These are phyloP conservation scores for Hygrophorus russula DNA, from an alignment of 768 basidiomycete genomes.

Conservation along the genomic window DNA sequence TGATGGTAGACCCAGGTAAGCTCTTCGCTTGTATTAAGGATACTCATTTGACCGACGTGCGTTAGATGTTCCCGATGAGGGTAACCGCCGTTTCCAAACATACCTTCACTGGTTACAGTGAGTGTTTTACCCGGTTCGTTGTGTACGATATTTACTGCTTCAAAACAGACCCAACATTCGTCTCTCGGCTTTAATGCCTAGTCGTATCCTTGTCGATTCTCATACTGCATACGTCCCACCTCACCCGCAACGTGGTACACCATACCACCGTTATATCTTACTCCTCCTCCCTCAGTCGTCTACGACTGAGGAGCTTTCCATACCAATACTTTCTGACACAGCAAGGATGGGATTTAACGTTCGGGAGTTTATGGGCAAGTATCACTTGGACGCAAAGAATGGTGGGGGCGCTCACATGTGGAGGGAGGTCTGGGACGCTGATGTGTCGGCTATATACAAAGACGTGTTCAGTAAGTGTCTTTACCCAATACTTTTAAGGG, in stretches of 20 bases:
- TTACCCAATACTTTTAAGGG: constrained; percentile 6
- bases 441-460: constrained; percentile 52
- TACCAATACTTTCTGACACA: constrained; percentile 33
- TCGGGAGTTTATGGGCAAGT: constrained; percentile 45
- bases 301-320: constrained; percentile 26
- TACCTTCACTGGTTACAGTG: constrained; percentile 86
- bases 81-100: constrained; percentile 49
- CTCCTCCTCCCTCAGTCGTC: constrained; percentile 65
- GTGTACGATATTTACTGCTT: neutral
- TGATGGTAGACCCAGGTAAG: constrained; percentile 81
- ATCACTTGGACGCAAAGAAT: constrained; percentile 37
- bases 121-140: constrained; percentile 15
- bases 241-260: constrained; percentile 82
- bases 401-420: constrained; percentile 81
- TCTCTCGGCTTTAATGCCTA: constrained; percentile 44
- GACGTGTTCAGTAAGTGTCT: constrained; percentile 52
- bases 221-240: constrained; percentile 82
- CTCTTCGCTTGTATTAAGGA: neutral
- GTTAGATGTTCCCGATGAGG: constrained; percentile 74
- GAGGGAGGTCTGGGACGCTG: constrained; percentile 64
- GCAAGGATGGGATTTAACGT: constrained; percentile 55
- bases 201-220: constrained; percentile 25
- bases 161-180: constrained; percentile 67
- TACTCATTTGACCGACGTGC: constrained; percentile 4
- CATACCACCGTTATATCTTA: constrained; percentile 81